Percentiles rank a stretch among this genome's conserved stretches.
These are phyloP conservation scores for Malassezia cuniculi DNA, from an alignment of 1,284 basidiomycete species.

Conservation along the genomic window DNA sequence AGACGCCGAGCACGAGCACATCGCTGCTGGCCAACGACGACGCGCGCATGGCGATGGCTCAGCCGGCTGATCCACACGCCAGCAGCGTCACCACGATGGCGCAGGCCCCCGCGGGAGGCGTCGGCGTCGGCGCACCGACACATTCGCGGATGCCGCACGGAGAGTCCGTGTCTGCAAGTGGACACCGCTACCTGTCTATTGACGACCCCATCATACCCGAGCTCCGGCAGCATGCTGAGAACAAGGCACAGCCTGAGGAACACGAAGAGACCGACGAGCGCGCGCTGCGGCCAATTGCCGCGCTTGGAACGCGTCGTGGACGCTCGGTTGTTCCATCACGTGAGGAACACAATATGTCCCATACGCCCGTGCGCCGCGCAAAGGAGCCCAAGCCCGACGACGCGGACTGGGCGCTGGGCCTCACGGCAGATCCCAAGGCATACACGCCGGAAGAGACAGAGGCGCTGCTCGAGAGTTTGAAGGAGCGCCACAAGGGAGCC, in stretches of 20 bases:
- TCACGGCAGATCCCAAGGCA: conserved; percentile 45
- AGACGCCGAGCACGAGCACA: too few relatives aligned
- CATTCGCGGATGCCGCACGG: too few relatives aligned
- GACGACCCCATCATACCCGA: conserved; percentile 19
- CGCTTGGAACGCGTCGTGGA: too few relatives aligned
- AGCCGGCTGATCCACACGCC: conserved; percentile 4
- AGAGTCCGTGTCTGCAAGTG: conserved; percentile 16
- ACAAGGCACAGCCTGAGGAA: too few relatives aligned
- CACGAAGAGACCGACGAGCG: too few relatives aligned
- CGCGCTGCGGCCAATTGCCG: too few relatives aligned
- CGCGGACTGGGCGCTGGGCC: conserved; percentile 27
- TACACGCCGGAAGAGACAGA: conserved; percentile 81
- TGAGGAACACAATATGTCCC: too few relatives aligned
- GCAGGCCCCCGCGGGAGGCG: not conserved
- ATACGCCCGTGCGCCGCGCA: too few relatives aligned
- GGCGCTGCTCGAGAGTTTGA: conserved; percentile 79
- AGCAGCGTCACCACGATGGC: too few relatives aligned
- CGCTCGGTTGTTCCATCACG: too few relatives aligned
- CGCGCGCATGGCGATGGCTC: not conserved
- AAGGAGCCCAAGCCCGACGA: not conserved
- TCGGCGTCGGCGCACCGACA: not conserved
- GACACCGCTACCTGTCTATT: conserved; percentile 19
- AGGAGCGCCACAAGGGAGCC: conserved; percentile 76
- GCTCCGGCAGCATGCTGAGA: conserved; percentile 5
- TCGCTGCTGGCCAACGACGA: too few relatives aligned